Conservation (phyloP, 2,329 filamentous ascomycete genomes). For the Cercospora berteroae region DNA sequence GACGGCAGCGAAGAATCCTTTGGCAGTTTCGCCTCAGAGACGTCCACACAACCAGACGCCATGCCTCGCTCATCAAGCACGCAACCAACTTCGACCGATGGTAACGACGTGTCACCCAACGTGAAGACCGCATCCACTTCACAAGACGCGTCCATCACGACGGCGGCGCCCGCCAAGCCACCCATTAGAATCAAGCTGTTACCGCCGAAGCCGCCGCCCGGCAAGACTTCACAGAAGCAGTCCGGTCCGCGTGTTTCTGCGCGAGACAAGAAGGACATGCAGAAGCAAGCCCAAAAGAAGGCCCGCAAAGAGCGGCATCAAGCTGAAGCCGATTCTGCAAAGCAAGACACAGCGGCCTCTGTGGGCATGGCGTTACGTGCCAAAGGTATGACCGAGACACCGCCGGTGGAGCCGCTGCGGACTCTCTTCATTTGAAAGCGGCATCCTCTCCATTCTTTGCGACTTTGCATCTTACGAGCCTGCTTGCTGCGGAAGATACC, state of each 20-base stretch:
- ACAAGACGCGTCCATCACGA: conserved; percentile 10
- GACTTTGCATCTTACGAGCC: conserved; percentile 12
- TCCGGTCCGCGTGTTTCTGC: conserved; percentile 39
- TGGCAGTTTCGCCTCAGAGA: conserved; percentile 35
- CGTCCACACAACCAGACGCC: conserved; percentile 32
- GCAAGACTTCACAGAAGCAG: conserved; percentile 38
- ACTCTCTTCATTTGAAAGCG: conserved; percentile 41
- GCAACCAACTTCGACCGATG: conserved; percentile 22
- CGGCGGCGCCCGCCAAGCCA: conserved; percentile 23
- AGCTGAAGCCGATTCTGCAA: conserved; percentile 20
- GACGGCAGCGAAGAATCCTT: conserved; percentile 40
- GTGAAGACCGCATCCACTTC: conserved; percentile 10
- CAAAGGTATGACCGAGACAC: conserved; percentile 37
- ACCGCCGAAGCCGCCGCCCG: conserved; percentile 35
- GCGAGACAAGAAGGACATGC: conserved; percentile 41
- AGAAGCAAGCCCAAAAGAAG: conserved; percentile 45
- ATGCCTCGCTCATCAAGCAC: conserved; percentile 29
- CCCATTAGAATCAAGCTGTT: conserved; percentile 38
- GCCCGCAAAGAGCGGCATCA: conserved; percentile 42
- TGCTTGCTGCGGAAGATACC: conserved; percentile 21
- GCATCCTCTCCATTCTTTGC: conserved; percentile 10
- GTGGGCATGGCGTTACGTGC: conserved; percentile 35
- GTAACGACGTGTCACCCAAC: conserved; percentile 16
- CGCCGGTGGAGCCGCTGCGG: conserved; percentile 38
- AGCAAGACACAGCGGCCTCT: conserved; percentile 24